Base-by-base conservation (phyloP, 352 stramenopile genomes). In the Globisporangium nagaii region DNA sequence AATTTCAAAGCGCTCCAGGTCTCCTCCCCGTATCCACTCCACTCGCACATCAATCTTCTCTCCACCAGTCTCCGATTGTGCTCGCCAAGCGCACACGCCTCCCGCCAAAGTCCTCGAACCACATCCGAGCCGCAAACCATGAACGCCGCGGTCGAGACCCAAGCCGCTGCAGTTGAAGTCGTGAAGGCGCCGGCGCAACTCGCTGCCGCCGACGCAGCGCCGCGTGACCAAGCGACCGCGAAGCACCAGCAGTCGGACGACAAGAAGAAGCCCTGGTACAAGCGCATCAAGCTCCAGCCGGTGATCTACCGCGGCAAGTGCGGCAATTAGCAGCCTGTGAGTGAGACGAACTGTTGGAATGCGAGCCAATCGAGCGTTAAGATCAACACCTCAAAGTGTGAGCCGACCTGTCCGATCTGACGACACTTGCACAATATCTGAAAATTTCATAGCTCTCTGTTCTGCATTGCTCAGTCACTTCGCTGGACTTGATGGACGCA, bases 261-360 rank as follows among this genome's bases (percentile, higher is more conserved):
- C 13, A 50, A 44, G 36, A 61, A 56, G 55, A 62, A 62, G 37
- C 47, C 47, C 3, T 56, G 55, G 55, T 62, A 62, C 55, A 51
- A 62, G n/a, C 39, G 55, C 17, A 62, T 62, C 37, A 62, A 62
- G 46, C 55, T 62, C 45, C 55, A 62, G 37, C 55, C 45, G 12
- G 55, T 56, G 9, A 62, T 62, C 55, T 62, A 62, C 46, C 55
- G 55, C 30, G 35, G 37, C 37, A 62, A 62, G 46, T 62, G 55
- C 37, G 25, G 41, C n/a, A 60, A 48, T 11, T 60, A 42, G 25
- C 32, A 17, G 25, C 28, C 2, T 27, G n/a, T 24, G 39, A 32
- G 17, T 48, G n/a, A n/a, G n/a, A n/a, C n/a, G n/a, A n/a, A n/a
- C n/a, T n/a, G n/a, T n/a, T n/a, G n/a, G n/a, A n/a, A n/a, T n/a